Percentiles rank a stretch among this genome's conserved stretches.
These are phyloP conservation scores for Trypanosoma scelopori DNA, from an alignment of 208 protist genomes.

Conservation along the genomic window DNA sequence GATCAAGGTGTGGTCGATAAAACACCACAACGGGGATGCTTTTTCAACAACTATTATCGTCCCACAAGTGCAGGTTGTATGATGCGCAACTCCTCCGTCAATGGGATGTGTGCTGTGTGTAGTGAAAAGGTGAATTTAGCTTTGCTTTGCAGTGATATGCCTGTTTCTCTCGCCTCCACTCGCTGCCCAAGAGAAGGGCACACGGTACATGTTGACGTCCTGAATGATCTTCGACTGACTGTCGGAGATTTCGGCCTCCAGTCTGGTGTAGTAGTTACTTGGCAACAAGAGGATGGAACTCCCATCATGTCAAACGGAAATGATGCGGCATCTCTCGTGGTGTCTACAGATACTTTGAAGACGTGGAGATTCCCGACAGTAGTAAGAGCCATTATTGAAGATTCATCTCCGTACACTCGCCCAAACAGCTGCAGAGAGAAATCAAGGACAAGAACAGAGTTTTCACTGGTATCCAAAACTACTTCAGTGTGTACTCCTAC, in stretches of 20 bases:
- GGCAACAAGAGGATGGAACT: constrained; percentile 23
- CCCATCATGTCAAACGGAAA: constrained; percentile 18
- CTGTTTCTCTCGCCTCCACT: constrained; percentile 28
- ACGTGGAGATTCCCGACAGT: constrained; percentile 36
- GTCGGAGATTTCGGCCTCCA: constrained; percentile 33
- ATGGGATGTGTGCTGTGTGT: constrained; percentile 62
- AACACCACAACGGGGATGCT: constrained; percentile 34
- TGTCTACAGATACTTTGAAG: constrained; percentile 12
- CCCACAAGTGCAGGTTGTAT: constrained; percentile 46
- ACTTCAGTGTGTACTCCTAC: neutral
- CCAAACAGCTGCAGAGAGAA: neutral
- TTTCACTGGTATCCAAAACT: neutral
- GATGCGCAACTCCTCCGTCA: constrained; percentile 48
- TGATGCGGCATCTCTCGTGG: constrained; percentile 14
- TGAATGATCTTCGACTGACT: constrained; percentile 22
- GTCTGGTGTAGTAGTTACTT: constrained; percentile 37
- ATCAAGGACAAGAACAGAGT: constrained; percentile 10
- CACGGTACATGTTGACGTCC: constrained; percentile 32
- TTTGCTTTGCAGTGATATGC: constrained; percentile 28
- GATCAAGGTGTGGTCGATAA: constrained; percentile 5
- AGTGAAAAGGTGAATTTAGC: constrained; percentile 42
- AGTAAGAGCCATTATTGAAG: constrained; percentile 33
- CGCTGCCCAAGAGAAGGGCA: constrained; percentile 38
- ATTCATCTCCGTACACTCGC: constrained; percentile 38
- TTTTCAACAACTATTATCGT: constrained; percentile 52